Base-by-base conservation (phyloP, 441 rosid genomes). In the Viola pubescens region DNA sequence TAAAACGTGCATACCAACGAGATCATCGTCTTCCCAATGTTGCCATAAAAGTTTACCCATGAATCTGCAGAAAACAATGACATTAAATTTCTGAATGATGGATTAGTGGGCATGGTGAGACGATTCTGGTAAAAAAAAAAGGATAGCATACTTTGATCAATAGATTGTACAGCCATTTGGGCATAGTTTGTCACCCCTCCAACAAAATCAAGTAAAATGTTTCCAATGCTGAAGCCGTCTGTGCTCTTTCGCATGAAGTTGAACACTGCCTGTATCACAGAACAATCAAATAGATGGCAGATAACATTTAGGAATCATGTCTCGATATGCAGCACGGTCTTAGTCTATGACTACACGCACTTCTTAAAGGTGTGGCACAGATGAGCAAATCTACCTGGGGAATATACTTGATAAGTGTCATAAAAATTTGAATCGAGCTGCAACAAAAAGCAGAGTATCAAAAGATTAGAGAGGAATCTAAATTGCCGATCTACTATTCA, bases 21-120 rank as follows among this genome's bases (percentile, higher is more conserved):
- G 5, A 92, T 73, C 70, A 85, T 67, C 7, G 82, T 81, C 81
- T 92, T 92, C 72, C 98, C 95, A 4, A 84, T 71, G 73, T 92
- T 89, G 62, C 97, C 98, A 66, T 87, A 87, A 72, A 92, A 89
- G 79, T 92, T 92, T 65, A 86, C 88, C 97, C 90, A 92, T 49
- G 98, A 85, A 87, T 81, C 98, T 92, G 75, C 11, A 64, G 55
- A 57, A 46, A n/a, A 13, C 14, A 68, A 50, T 13, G 26, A 60
- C 12, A 51, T 26, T 63, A 48, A 43, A 54, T 67, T 58, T 57
- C 51, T 10, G 44, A 16, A 7, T 16, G 34, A 57, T 58, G 43
- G 6, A 54, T 51, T 8, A 53, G 12, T 37, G 54, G 13, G 46
- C 52, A 48, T 45, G 48, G 37, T 12, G 73, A 58, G 59, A 68